phyloP scores from a whole-genome alignment of 2,329 filamentous ascomycete species.

The Colletotrichum godetiae region DNA sequence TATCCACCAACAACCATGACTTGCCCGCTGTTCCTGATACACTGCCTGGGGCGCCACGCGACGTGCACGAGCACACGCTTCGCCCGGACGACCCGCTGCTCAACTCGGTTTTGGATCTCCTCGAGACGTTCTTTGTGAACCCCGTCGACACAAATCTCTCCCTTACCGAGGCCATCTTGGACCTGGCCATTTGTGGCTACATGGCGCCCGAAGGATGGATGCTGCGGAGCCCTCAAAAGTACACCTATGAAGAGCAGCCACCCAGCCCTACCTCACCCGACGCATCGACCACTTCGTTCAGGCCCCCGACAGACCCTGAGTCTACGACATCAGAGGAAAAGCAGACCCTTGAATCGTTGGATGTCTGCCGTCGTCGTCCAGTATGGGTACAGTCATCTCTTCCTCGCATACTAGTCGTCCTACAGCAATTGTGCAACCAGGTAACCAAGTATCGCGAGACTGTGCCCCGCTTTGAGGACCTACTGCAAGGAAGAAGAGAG shows the following conservation, averaged over 20 bases:
- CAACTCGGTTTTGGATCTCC: conserved; percentile 74
- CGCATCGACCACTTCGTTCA: conserved; percentile 50
- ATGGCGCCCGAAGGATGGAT: conserved; percentile 93
- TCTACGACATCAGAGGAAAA: conserved; percentile 53
- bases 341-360: conserved; percentile 59
- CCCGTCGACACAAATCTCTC: conserved; percentile 91
- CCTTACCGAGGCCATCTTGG: conserved; percentile 84
- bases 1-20: conserved; percentile 66
- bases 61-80: conserved; percentile 70
- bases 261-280: conserved; percentile 41
- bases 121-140: conserved; percentile 88
- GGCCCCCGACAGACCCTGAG: conserved; percentile 51
- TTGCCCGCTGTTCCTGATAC: conserved; percentile 66
- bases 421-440: conserved; percentile 72
- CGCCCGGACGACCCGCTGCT: conserved; percentile 71
- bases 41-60: conserved; percentile 70
- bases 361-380: conserved; percentile 64
- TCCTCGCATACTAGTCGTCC: conserved; percentile 65
- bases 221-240: conserved; percentile 76
- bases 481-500: conserved; percentile 73
- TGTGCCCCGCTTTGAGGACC: conserved; percentile 78
- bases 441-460: conserved; percentile 70
- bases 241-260: conserved; percentile 63
- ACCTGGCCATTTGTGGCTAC: conserved; percentile 85
- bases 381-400: conserved; percentile 62